phyloP scores from a whole-genome alignment of 306 rosid genomes.

The Arachis hypogaea region DNA sequence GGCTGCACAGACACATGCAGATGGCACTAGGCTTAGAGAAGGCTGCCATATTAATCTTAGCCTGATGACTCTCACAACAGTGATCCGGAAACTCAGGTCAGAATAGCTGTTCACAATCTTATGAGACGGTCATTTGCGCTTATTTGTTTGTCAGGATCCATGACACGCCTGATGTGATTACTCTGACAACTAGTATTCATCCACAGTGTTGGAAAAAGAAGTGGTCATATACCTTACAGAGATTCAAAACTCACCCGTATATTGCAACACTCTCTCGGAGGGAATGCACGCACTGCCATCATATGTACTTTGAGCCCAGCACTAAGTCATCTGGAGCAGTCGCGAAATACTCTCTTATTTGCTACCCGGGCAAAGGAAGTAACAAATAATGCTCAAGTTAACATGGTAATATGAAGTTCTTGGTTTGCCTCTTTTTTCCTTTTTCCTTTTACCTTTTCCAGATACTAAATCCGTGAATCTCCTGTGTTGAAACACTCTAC shows the following conservation, averaged over 20 bases:
- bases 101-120: constrained; percentile 28
- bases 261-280: constrained; percentile 98
- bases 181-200: constrained; percentile 22
- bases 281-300: constrained; percentile 98
- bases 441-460: background rate
- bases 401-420: constrained; percentile 69
- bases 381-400: constrained; percentile 92
- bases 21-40: constrained; percentile 97
- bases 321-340: constrained; percentile 88
- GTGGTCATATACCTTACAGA: constrained; percentile 96
- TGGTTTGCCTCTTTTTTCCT: background rate
- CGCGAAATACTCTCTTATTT: constrained; percentile 90
- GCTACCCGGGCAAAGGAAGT: constrained; percentile 99
- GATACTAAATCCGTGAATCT: background rate
- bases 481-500: constrained; percentile 11
- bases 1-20: constrained; percentile 96
- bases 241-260: constrained; percentile 98
- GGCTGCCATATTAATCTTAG: constrained; percentile 99
- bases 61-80: constrained; percentile 99
- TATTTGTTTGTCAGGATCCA: background rate
- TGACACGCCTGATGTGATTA: background rate
- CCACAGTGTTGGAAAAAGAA: constrained; percentile 86
- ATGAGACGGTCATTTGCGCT: background rate
- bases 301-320: constrained; percentile 98
- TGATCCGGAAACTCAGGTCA: constrained; percentile 98